Base-by-base conservation (phyloP, 441 rosid species). In the Cnidoscolus chayamansa region DNA sequence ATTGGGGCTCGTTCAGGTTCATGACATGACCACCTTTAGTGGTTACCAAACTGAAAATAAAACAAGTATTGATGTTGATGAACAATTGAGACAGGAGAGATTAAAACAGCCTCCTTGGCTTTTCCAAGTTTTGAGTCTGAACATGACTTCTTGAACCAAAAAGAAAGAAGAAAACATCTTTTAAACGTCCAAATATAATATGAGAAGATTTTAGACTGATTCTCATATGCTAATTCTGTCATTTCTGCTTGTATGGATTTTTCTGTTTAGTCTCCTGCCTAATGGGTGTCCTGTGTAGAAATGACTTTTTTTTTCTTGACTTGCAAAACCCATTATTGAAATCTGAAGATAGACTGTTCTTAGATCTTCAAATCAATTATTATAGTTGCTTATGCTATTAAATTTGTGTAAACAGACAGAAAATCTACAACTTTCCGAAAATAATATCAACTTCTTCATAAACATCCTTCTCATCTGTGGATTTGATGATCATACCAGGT, bases 91-190 rank as follows among this genome's bases (percentile, higher is more conserved):
- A 72, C 87, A 82, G 75, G 88, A 82, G 73, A 84, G 89, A 68
- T 53, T 86, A 70, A 84, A 83, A 47, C 91, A 89, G 70, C 85
- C 90, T 75, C 82, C 94, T 74, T 94, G 98, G 98, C 80, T 90
- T 80, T 81, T 79, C 70, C 96, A 94, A 80, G 95, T 85, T 77
- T 76, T 91, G 83, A 90, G 92, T 76, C 79, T 91, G 62, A 91
- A 91, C 77, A 84, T 86, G 76, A 81, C 87, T 79, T 90, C 25
- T 25, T 25, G 25, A 25, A 78, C 83, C 7, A 1, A 9, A 37
- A 69, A 47, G 12, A 25, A 0, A 50, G 16, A 53, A 20, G 37
- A 20, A 2, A 35, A 62, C 2, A 55, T 64, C 67, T 51, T 40
- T 1, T 51, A 47, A 35, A 48, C 25, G 72, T 53, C 65, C 73